Conservation (phyloP, 2,329 filamentous ascomycete species). For the Cordyceps farinosa region DNA sequence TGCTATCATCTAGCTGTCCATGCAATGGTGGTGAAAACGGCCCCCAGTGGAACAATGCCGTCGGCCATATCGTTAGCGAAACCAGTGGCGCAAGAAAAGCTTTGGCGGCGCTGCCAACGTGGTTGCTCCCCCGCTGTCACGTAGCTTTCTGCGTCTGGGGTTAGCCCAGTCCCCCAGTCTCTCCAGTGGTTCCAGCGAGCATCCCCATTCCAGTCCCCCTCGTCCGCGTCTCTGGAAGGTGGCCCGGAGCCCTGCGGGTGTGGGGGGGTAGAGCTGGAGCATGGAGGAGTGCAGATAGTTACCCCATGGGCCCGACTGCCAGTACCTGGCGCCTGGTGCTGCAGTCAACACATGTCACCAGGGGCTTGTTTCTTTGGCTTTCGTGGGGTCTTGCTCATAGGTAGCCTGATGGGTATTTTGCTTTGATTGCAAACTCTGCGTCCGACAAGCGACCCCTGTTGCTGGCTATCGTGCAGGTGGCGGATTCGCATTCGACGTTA, state of each 20-base stretch:
- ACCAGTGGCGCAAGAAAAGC: neutral
- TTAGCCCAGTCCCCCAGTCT: constrained; percentile 6
- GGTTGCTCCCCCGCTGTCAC: constrained; percentile 17
- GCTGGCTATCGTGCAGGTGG: neutral
- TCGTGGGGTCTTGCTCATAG: neutral
- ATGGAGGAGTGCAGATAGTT: no score
- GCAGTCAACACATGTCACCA: constrained; percentile 8
- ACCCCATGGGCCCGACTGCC: constrained; percentile 1
- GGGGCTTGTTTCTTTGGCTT: neutral
- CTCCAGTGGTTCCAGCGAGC: constrained; percentile 11
- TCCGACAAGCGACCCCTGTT: neutral
- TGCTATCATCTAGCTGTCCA: neutral
- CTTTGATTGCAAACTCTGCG: neutral
- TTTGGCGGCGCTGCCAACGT: constrained; percentile 4
- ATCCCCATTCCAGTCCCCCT: neutral
- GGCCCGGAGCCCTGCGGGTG: neutral
- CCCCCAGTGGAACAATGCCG: constrained; percentile 4
- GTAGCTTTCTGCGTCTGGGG: constrained; percentile 11
- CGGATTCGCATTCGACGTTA: constrained; percentile 6
- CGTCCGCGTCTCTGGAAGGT: neutral
- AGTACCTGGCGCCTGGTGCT: neutral
- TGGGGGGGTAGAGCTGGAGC: neutral
- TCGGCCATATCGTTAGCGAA: neutral
- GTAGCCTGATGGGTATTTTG: neutral
- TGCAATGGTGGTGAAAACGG: neutral